Evolutionary conservation across 192 early-diverging fungal species (phyloP), one percentile per base, ranked within the genome.

Genomic region (Backusella australiensis): DNA sequence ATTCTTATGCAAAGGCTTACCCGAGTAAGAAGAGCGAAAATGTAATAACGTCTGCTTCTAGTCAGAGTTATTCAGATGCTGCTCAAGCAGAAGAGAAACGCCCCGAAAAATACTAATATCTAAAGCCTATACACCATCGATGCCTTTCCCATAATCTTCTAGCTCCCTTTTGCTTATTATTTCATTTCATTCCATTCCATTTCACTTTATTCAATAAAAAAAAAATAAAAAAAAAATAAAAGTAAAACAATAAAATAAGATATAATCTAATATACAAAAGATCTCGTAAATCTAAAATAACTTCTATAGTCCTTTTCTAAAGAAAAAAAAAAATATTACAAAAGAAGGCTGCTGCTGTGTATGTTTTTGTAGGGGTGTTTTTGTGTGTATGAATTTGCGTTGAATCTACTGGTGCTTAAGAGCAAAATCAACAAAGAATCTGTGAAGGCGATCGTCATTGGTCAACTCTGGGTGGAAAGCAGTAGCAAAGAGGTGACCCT

Each of bases 381-480:
- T 49, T 49, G 0, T 53, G 6, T 21, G 17, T 53, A 21, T 53
- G 52, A 21, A 5, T 53, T 2, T 53, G 52, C n/a, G 0, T 53
- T 53, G 52, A 8, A 6, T 53, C 17, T 78, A 23, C 56, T 83
- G 78, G 41, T 76, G 75, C 19, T 82, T 70, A 42, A 82, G 81
- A 32, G 86, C 85, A 65, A 87, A 67, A 38, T 75, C 69, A 56
- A 88, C 87, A 93, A 98, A 99, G 84, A 91, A 97, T 69, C 83
- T 81, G 81, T 99, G 98, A 85, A 97, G 92, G 29, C 96, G 83
- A 76, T 87, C 88, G 82, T 99, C 98, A 15, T 78, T 75, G 6
- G 98, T 99, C 70, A 99, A 86, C 80, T 99, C 98, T 0, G 98
- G 98, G 76, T 99, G 98, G 88, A 99, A 99, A 46, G 95, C 90